Evolutionary conservation across 2,329 filamentous ascomycete genomes (phyloP).

Genomic region (Dissoconium aciculare): DNA sequence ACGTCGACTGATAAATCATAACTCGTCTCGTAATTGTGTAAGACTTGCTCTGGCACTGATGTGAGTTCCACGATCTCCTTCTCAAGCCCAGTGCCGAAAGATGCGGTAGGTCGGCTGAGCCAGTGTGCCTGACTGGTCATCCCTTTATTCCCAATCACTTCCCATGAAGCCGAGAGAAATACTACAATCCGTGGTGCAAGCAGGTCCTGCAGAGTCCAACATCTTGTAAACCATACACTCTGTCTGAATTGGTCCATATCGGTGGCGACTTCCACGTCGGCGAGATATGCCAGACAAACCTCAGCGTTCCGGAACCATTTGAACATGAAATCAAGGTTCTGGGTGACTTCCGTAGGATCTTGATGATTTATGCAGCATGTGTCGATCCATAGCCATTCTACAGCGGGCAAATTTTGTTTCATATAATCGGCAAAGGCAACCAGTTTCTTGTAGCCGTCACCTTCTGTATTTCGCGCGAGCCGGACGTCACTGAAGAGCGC

Average conservation of each 20-base stretch:
- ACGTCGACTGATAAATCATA: constrained; percentile 2
- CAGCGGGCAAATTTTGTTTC: constrained; percentile 2
- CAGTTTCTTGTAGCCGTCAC: constrained; percentile 11
- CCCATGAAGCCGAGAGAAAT: constrained; percentile 11
- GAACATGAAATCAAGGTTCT: constrained; percentile 14
- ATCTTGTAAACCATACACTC: constrained; percentile 14
- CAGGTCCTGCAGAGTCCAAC: constrained; percentile 16
- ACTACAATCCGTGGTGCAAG: constrained; percentile 10
- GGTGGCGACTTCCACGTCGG: constrained; percentile 5
- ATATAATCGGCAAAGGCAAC: constrained; percentile 10
- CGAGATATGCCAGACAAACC: constrained; percentile 12
- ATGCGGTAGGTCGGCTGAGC: not conserved
- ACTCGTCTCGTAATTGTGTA: constrained; percentile 6
- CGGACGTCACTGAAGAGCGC: constrained; percentile 8
- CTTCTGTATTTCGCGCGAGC: constrained; percentile 5
- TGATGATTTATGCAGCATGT: constrained; percentile 15
- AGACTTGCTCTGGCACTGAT: constrained; percentile 4
- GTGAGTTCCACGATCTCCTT: constrained; percentile 5
- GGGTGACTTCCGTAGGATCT: constrained; percentile 10
- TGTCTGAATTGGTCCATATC: constrained; percentile 3
- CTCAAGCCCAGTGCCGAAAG: constrained; percentile 4
- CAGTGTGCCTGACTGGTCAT: constrained; percentile 2
- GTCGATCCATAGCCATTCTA: constrained; percentile 15
- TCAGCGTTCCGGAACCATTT: constrained; percentile 11
- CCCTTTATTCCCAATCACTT: constrained; percentile 15